Percentiles rank a stretch among this genome's conserved stretches.
These are phyloP conservation scores for Cyberlindnera samutprakarnensis DNA, from an alignment of 805 yeast genomes.

Conservation along the genomic window DNA sequence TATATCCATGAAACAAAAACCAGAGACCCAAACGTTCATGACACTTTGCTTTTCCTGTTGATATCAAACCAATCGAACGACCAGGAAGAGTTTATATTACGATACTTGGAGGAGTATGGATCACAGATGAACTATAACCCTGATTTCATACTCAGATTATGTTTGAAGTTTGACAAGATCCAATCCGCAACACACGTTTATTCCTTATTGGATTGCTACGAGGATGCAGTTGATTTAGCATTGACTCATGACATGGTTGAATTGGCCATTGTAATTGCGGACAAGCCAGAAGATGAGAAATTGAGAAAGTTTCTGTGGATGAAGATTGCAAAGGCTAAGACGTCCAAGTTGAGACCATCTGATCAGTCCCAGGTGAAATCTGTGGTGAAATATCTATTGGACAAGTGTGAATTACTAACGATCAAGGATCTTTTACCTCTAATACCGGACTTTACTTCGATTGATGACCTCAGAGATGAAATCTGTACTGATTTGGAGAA, in stretches of 20 bases:
- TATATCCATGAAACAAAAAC: constrained; percentile 38
- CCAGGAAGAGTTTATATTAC: constrained; percentile 35
- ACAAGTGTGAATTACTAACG: constrained; percentile 43
- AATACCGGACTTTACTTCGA: constrained; percentile 75
- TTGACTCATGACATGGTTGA: constrained; percentile 51
- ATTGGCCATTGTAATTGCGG: constrained; percentile 51
- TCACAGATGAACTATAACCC: constrained; percentile 46
- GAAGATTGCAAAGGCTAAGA: constrained; percentile 36
- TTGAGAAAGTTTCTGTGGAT: constrained; percentile 70
- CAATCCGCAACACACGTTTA: constrained; percentile 70
- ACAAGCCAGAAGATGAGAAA: constrained; percentile 41
- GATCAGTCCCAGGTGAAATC: constrained; percentile 22
- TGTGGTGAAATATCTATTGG: constrained; percentile 29
- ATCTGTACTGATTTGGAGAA: constrained; percentile 71
- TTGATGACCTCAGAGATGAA: constrained; percentile 79
- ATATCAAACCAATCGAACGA: constrained; percentile 29
- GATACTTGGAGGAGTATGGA: constrained; percentile 38
- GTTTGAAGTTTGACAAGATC: constrained; percentile 49
- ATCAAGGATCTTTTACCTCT: constrained; percentile 80
- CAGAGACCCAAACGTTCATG: constrained; percentile 49
- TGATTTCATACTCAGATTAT: constrained; percentile 68
- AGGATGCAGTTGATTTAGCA: constrained; percentile 76
- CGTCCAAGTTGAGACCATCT: constrained; percentile 18
- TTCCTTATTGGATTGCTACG: constrained; percentile 58
- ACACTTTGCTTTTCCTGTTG: constrained; percentile 61